phyloP scores from a whole-genome alignment of 2,329 filamentous ascomycete species.

The Colletotrichum musae region DNA sequence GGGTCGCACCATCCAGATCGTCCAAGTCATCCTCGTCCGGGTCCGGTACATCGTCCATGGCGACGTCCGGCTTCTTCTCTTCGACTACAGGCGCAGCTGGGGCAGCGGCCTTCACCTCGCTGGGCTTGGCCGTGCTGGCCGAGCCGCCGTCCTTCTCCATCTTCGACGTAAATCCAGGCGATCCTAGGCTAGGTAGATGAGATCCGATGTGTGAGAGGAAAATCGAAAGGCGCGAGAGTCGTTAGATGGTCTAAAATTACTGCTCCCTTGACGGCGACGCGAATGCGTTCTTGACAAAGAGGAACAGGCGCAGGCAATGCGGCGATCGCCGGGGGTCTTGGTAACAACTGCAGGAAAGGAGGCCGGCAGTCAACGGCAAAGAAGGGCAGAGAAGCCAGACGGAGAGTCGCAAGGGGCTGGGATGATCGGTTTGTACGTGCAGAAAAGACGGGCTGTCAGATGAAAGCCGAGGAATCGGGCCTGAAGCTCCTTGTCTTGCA shows the following conservation, averaged over 20 bases:
- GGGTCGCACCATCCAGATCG: slow-evolving; percentile 84
- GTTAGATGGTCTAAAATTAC: neutral
- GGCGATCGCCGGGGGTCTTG: slow-evolving; percentile 6
- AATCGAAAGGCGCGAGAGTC: neutral
- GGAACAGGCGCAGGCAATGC: neutral
- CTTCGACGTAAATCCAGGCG: neutral
- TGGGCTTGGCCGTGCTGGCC: slow-evolving; percentile 30
- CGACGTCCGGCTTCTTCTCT: slow-evolving; percentile 45
- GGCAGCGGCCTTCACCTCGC: slow-evolving; percentile 40
- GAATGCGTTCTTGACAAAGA: slow-evolving; percentile 16
- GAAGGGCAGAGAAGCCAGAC: slow-evolving; percentile 8
- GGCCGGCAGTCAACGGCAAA: slow-evolving; percentile 1
- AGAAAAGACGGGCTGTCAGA: slow-evolving; percentile 39
- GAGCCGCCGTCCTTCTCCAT: slow-evolving; percentile 37
- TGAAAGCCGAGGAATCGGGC: slow-evolving; percentile 40
- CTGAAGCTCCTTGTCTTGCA: slow-evolving; percentile 41
- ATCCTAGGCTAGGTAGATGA: neutral
- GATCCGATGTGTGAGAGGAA: neutral
- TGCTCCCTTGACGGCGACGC: slow-evolving; percentile 1
- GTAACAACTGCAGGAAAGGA: slow-evolving; percentile 18
- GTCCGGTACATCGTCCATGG: slow-evolving; percentile 77
- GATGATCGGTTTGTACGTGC: slow-evolving; percentile 36
- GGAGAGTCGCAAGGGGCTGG: slow-evolving; percentile 30
- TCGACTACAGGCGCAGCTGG: slow-evolving; percentile 40
- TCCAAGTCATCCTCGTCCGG: slow-evolving; percentile 94